Conservation (phyloP, 768 basidiomycete species). For the Clitopilus passeckerianus region DNA sequence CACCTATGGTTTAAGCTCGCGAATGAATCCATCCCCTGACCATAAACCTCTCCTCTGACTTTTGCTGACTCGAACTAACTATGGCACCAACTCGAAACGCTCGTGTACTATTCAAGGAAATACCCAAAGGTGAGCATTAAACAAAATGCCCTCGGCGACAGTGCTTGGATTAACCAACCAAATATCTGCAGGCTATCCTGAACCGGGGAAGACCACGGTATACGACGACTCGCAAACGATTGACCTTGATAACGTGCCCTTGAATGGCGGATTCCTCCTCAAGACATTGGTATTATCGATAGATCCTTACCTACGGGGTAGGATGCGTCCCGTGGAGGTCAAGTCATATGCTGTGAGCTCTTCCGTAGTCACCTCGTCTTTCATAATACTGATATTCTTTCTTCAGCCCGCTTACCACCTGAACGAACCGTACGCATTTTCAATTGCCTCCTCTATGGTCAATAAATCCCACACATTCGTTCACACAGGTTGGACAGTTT, state of each 20-base stretch:
- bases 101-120: constrained; percentile 30
- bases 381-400: neutral
- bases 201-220: constrained; percentile 32
- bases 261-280: constrained; percentile 34
- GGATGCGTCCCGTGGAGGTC: constrained; percentile 24
- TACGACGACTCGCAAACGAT: constrained; percentile 35
- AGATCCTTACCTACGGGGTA: constrained; percentile 37
- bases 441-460: neutral
- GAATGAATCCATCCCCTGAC: too few species aligned
- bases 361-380: neutral
- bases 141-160: neutral
- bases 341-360: constrained; percentile 14
- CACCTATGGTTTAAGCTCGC: too few species aligned
- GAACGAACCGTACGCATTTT: constrained; percentile 17
- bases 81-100: constrained; percentile 29
- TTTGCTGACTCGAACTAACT: neutral
- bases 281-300: constrained; percentile 40
- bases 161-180: neutral
- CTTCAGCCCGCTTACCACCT: constrained; percentile 10
- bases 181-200: constrained; percentile 16
- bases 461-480: too few species aligned
- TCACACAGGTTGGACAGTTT: constrained; percentile 9
- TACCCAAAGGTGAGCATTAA: constrained; percentile 26
- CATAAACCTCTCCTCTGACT: too few species aligned
- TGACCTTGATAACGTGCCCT: constrained; percentile 32